Percentiles rank a stretch among this genome's conserved stretches.
phyloP scores from a whole-genome alignment of 768 basidiomycete genomes.

The Pulveroboletus ravenelii region DNA sequence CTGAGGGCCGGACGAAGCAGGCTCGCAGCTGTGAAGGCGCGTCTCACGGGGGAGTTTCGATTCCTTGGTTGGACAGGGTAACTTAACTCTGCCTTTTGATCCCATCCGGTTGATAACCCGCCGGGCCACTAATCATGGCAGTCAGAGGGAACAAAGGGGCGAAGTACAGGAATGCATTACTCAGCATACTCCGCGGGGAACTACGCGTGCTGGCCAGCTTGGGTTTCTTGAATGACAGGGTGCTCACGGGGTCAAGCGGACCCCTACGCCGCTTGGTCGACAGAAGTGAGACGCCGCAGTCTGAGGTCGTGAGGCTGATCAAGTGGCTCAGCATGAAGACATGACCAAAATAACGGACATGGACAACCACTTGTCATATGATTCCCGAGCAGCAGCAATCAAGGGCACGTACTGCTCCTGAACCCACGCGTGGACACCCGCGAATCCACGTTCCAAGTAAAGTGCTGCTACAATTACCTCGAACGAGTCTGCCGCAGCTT shows the following conservation, averaged over 20 bases:
- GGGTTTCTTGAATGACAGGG: conserved; percentile 18
- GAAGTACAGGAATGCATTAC: conserved; percentile 9
- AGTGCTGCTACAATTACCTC: conserved; percentile 44
- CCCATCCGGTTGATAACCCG: conserved; percentile 24
- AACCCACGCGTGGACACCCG: conserved; percentile 37
- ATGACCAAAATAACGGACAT: neutral
- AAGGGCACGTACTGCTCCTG: conserved; percentile 36
- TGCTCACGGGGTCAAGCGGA: conserved; percentile 2
- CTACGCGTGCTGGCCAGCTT: conserved; percentile 14
- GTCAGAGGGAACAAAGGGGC: conserved; percentile 1
- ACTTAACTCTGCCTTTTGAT: conserved; percentile 26
- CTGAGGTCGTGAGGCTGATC: conserved; percentile 10
- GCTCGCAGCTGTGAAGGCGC: conserved; percentile 14
- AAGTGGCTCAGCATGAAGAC: conserved; percentile 5
- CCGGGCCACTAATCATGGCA: conserved; percentile 20
- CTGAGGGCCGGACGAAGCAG: conserved; percentile 1
- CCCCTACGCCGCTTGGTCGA: conserved; percentile 13
- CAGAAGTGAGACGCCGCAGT: neutral
- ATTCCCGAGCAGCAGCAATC: conserved; percentile 28
- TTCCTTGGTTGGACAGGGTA: conserved; percentile 14
- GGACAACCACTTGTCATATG: conserved; percentile 25
- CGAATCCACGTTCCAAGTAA: conserved; percentile 37
- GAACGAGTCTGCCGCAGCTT: conserved; percentile 43
- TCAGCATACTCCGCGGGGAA: conserved; percentile 16
- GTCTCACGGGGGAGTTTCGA: conserved; percentile 12